Evolutionary conservation across 371 early-diverging fungal genomes (phyloP).

Genomic region (Mortierella sp.): DNA sequence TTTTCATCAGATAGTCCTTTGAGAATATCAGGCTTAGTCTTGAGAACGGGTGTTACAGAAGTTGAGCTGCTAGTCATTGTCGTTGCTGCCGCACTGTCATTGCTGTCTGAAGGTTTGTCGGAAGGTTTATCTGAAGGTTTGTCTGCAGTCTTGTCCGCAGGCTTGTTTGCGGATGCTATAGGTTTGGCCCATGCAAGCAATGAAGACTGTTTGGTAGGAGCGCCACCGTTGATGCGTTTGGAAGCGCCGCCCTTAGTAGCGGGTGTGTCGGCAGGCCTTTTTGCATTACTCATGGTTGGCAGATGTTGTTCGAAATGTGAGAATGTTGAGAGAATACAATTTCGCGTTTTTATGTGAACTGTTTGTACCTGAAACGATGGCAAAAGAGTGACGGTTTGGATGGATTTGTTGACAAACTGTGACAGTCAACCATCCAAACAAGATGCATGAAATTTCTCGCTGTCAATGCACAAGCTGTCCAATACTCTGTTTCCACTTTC

Average conservation of each 20-base stretch:
- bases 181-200: conserved; percentile 49
- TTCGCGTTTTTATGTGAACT: neutral
- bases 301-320: neutral
- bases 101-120: neutral
- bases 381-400: neutral
- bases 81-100: neutral
- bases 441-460: too few relatives aligned
- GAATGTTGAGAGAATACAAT: neutral
- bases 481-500: too few relatives aligned
- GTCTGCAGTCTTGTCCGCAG: neutral
- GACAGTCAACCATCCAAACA: too few relatives aligned
- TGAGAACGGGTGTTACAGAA: conserved; percentile 1
- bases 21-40: conserved; percentile 39
- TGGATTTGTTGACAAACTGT: neutral
- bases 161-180: neutral
- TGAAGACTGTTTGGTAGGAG: conserved; percentile 32
- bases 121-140: neutral
- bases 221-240: conserved; percentile 23
- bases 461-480: too few relatives aligned
- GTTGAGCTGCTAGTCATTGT: neutral
- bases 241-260: conserved; percentile 15
- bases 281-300: conserved; percentile 37
- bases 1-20: conserved; percentile 57
- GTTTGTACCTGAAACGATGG: neutral
- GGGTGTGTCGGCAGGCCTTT: conserved; percentile 31